phyloP scores from a whole-genome alignment of 1,139 yeast species.

The Kluyveromyces sp. region DNA sequence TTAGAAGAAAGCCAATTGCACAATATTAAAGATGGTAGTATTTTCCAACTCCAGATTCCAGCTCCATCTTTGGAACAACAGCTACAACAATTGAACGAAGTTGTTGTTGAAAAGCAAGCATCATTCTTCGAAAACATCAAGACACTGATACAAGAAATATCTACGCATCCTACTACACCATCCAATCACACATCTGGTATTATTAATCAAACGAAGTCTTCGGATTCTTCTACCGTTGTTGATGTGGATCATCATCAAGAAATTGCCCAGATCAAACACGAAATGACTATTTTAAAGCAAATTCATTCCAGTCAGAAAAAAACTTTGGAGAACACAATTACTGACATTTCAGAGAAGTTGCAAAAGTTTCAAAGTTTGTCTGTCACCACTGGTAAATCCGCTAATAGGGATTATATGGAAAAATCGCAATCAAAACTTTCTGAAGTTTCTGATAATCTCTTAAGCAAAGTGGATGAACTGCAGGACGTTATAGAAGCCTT shows the following conservation, averaged over 20 bases:
- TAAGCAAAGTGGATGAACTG: constrained; percentile 80
- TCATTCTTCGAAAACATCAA: not conserved
- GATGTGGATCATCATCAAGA: constrained; percentile 15
- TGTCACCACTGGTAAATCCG: constrained; percentile 29
- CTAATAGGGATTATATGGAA: constrained; percentile 66
- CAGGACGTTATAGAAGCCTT: constrained; percentile 89
- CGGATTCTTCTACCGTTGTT: not conserved
- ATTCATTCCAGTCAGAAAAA: constrained; percentile 42
- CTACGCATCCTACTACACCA: not conserved
- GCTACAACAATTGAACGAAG: not conserved
- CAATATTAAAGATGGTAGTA: constrained; percentile 54
- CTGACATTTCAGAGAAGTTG: constrained; percentile 40
- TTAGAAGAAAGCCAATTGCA: constrained; percentile 60
- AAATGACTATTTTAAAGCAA: constrained; percentile 58
- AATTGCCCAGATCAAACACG: constrained; percentile 40
- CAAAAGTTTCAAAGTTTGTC: constrained; percentile 38
- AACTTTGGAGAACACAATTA: constrained; percentile 38
- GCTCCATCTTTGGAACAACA: not conserved
- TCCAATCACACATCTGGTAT: not conserved
- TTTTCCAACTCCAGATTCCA: constrained; percentile 31
- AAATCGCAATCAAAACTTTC: constrained; percentile 67
- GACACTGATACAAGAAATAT: not conserved
- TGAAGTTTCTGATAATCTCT: constrained; percentile 62
- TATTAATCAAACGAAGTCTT: not conserved
- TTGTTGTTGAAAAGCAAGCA: not conserved